Evolutionary conservation across 2,329 filamentous ascomycete species (phyloP).

Genomic region (Trichophyton simii): DNA sequence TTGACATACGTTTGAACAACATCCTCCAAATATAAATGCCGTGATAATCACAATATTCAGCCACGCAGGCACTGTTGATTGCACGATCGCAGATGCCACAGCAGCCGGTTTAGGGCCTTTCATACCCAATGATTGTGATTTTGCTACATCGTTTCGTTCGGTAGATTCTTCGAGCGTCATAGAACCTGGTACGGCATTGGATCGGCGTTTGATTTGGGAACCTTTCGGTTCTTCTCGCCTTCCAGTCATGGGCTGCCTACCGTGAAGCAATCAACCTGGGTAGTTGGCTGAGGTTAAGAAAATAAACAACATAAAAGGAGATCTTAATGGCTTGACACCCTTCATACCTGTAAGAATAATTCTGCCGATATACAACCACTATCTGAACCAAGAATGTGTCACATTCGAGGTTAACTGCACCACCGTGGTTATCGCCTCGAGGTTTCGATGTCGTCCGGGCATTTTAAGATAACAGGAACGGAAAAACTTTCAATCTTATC

Average conservation of each 20-base stretch:
- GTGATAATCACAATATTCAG: constrained; percentile 57
- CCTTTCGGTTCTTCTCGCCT: background rate
- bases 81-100: constrained; percentile 21
- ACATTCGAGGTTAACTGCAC: background rate
- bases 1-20: constrained; percentile 71
- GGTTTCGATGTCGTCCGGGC: background rate
- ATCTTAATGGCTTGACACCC: background rate
- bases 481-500: background rate
- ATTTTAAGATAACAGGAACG: background rate
- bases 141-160: too few species aligned
- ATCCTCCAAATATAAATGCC: constrained; percentile 84
- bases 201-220: background rate
- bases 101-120: background rate
- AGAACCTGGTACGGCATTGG: background rate
- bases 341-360: background rate
- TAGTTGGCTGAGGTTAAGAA: background rate
- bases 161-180: background rate
- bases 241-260: background rate
- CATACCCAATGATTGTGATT: background rate
- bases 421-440: background rate
- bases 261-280: background rate
- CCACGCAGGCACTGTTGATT: constrained; percentile 43
- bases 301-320: background rate
- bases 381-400: background rate
- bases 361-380: background rate